Base-by-base conservation (phyloP, 768 basidiomycete genomes). In the Podaxis pistillaris region DNA sequence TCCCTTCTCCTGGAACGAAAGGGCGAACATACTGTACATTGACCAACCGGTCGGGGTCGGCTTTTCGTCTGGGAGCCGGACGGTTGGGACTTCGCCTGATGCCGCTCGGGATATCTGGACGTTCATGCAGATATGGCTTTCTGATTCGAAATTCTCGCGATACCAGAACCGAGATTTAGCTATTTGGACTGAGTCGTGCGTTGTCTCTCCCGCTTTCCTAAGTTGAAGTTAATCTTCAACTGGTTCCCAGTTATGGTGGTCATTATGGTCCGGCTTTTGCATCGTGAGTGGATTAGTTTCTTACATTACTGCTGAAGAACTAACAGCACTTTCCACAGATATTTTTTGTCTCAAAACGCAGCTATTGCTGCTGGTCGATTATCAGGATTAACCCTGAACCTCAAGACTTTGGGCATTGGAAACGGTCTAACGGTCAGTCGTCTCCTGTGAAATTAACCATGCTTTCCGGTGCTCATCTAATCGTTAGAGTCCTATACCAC, bases 201-300 rank as follows among this genome's bases (percentile, higher is more conserved):
- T 68, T 12, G 37, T 58, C 55, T 40, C 52, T 44, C 33, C 19
- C 36, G 56, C 38, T 6, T 50, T 26, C 24, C n/a, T 13, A 13
- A 9, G 11, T 57, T 3, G 44, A n/a, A 19, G 22, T 12, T 56
- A 11, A 56, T 30, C 38, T 15, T 17, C 15, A 4, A 36, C 13
- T 24, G 26, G 22, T 12, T 24, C 8, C 4, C 63, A 87, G 86
- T 33, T 89, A 88, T 65, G 88, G 88, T 50, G 87, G 88, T 1
- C 88, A 89, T 66, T 89, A 87, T 68, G 88, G 84, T 2, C 88
- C 88, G 0, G 79, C 81, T 41, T 89, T 89, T 63, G 87, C 87
- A 58, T 79, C 83, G 66, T 80, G 63, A 65, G 77, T 68, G 6
- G 11, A 3, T 1, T 37, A 2, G 40, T 8, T 28, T 50, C 19